Conservation (phyloP, 495 filamentous ascomycete genomes). For the Echria macrotheca region DNA sequence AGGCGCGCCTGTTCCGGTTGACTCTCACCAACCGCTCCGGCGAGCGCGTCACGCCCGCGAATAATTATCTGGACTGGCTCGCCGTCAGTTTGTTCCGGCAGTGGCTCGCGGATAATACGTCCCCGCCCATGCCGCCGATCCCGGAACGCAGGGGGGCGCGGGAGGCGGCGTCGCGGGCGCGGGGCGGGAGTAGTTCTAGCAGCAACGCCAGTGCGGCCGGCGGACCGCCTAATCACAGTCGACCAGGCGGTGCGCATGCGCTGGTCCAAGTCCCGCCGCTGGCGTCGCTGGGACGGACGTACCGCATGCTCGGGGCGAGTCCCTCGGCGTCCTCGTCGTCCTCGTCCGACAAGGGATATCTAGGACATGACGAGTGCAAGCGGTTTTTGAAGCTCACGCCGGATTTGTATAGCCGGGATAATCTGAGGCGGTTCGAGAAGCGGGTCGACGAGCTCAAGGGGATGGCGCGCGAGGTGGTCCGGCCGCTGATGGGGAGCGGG, state of each 20-base stretch:
- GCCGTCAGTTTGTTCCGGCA: slow-evolving; percentile 79
- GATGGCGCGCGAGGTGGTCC: slow-evolving; percentile 74
- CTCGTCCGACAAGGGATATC: slow-evolving; percentile 60
- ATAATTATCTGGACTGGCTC: slow-evolving; percentile 81
- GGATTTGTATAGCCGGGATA: slow-evolving; percentile 67
- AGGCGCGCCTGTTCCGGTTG: slow-evolving; percentile 73
- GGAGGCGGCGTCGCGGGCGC: slow-evolving; percentile 15
- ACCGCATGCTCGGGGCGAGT: slow-evolving; percentile 51
- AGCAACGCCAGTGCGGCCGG: slow-evolving; percentile 36
- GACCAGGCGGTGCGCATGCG: background rate
- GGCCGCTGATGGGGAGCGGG: slow-evolving; percentile 77
- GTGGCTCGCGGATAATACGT: slow-evolving; percentile 84
- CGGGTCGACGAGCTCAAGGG: slow-evolving; percentile 81
- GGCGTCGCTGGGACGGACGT: slow-evolving; percentile 60
- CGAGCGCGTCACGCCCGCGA: slow-evolving; percentile 71
- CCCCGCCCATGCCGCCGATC: slow-evolving; percentile 53
- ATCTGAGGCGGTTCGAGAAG: slow-evolving; percentile 73
- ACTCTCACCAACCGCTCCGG: slow-evolving; percentile 72
- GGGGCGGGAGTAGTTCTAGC: slow-evolving; percentile 18
- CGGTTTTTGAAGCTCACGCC: slow-evolving; percentile 72
- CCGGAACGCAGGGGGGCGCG: slow-evolving; percentile 8
- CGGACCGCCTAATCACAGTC: background rate
- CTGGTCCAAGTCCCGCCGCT: slow-evolving; percentile 29
- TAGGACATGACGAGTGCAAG: slow-evolving; percentile 81
- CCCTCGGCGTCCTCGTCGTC: too few species aligned